Base-by-base conservation (phyloP, 139 green algal genomes). In the Gonium pectorale region DNA sequence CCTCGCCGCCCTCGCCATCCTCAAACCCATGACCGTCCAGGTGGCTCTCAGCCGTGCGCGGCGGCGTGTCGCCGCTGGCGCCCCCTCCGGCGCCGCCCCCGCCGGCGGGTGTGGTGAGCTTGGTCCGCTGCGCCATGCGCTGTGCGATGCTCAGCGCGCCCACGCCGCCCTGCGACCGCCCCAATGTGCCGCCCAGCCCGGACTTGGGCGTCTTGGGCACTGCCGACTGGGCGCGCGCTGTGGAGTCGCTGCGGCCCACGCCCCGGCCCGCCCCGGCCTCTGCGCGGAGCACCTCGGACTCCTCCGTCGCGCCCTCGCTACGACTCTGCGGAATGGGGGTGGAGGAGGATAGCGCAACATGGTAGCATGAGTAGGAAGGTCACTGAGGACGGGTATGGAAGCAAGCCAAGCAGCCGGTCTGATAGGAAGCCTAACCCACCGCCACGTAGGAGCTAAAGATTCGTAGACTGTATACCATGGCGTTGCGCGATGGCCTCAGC, bases 31-130 rank as follows among this genome's bases (percentile, higher is more conserved):
- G 46, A 17, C 67, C 87, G 17, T 86, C 80, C 0, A 29, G 60
- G 49, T 86, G 52, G 49, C 29, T 59, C 22, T 89, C 85, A 11
- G 89, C 87, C 22, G 86, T 90, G 62, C 89, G 83, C 13, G 87
- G 83, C 27, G 86, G 86, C 40, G 75, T 82, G 41, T 82, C 75
- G 33, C 24, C 19, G 37, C 52, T 59, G 13, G 29, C 73, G 37
- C 37, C 72, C 38, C 73, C 67, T 56, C 13, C 64, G 33, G 54
- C 75, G 27, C 74, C 74, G 2, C 13, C 64, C 21, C 73, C 75
- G 27, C 74, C 74, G 2, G 52, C 56, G 24, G 75, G 75, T 37
- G 75, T 82, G 31, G 59, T 71, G 6, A 82, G 56, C 60, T 82
- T 82, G 60, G 44, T 35, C 21, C 75, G 59, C 75, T 71, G 59